Percentiles rank a stretch among this genome's conserved stretches.
phyloP scores from a whole-genome alignment of 805 yeast species.

The Barnettozyma californica region DNA sequence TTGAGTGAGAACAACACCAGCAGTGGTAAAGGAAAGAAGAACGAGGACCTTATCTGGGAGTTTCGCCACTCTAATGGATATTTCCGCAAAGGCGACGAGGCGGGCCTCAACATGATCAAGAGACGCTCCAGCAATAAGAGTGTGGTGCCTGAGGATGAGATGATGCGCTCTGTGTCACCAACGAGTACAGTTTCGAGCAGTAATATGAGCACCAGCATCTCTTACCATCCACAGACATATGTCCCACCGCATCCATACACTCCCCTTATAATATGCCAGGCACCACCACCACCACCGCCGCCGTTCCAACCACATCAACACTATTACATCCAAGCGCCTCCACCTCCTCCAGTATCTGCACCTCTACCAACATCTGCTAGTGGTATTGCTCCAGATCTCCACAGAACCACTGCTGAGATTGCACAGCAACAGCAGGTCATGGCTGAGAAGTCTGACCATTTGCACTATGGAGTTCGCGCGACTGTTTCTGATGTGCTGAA shows the following conservation, averaged over 20 bases:
- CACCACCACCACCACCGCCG: background rate
- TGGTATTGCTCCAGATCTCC: background rate
- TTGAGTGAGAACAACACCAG: constrained; percentile 12
- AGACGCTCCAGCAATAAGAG: constrained; percentile 39
- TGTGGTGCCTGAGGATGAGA: constrained; percentile 14
- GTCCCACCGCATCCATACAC: background rate
- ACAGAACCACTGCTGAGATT: constrained; percentile 12
- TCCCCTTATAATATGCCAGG: constrained; percentile 6
- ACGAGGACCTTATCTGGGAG: constrained; percentile 55
- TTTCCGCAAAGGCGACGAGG: constrained; percentile 70
- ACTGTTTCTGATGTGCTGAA: constrained; percentile 20
- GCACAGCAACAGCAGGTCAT: constrained; percentile 15
- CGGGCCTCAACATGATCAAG: constrained; percentile 57
- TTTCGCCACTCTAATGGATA: constrained; percentile 70
- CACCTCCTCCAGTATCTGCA: background rate
- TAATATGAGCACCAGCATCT: background rate
- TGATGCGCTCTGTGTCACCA: constrained; percentile 9
- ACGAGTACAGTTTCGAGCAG: constrained; percentile 1
- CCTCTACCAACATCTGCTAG: background rate
- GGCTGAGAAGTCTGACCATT: constrained; percentile 15
- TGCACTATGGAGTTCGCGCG: constrained; percentile 16
- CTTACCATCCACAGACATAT: background rate
- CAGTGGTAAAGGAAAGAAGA: constrained; percentile 4
- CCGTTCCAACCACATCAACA: background rate
- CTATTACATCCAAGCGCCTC: background rate